Evolutionary conservation across 306 rosid genomes (phyloP), one percentile per base, ranked within the genome.

Genomic region (Trifolium fragiferum): DNA sequence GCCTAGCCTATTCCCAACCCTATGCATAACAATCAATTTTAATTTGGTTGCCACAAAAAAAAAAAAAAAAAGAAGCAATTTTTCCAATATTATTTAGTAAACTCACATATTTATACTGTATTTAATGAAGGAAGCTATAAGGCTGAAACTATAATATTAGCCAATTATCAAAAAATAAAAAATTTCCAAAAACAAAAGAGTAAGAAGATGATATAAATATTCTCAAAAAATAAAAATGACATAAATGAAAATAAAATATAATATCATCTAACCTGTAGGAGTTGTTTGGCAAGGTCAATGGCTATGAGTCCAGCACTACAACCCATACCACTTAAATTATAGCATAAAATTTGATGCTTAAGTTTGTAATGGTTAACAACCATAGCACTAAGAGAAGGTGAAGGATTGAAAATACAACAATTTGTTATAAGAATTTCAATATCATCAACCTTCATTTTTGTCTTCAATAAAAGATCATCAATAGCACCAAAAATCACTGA

Each of bases 301-400:
- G 84, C 72, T 4, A 75, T 33, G 47, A 80, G 77, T 61, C 84
- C 84, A 40, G 84, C 84, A 80, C 84, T 80, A 23, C 84, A 80
- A 8, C 84, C 84, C 84, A 80, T 80, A 5, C 84, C 84, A 68
- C 77, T 30, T 4, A 80, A 46, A 62, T 74, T 80, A 68, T 80
- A 80, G 68, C 73, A 50, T 43, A 69, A 0, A 21, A 75, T 23
- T 21, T 75, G 46, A 1, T 67, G 54, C 44, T 41, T 63, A 12
- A 80, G 35, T 65, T 69, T 80, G 37, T 80, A 80, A 33, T 49
- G 76, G 63, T 75, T 80, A 14, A 80, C 68, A 19, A 80, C 50
- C 51, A 75, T 75, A 18, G 63, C 54, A 61, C 80, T 64, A 0
- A 80, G 23, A 25, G 80, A 80, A 2, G 83, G 80, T 27, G 46